phyloP scores from a whole-genome alignment of 2,329 filamentous ascomycete species.

The Hysterium pulicare region DNA sequence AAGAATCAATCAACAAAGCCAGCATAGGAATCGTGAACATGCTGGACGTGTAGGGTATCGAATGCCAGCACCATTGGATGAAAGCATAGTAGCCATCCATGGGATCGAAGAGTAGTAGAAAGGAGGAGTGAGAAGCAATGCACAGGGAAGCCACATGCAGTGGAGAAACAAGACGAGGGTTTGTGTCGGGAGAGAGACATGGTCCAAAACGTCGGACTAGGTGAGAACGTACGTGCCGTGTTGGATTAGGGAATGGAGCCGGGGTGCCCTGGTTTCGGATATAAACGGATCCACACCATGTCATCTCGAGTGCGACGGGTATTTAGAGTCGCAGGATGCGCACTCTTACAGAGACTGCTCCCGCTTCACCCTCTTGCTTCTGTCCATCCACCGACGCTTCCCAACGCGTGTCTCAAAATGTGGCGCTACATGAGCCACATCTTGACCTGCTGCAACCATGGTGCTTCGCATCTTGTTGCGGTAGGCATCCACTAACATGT shows the following conservation, averaged over 20 bases:
- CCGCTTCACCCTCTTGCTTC: constrained; percentile 42
- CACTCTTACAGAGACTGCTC: constrained; percentile 37
- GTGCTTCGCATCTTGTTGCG: constrained; percentile 84
- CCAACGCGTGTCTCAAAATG: constrained; percentile 88
- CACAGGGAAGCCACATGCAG: not conserved
- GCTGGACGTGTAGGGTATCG: not conserved
- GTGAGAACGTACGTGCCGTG: not conserved
- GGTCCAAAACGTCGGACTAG: not conserved
- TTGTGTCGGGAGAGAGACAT: not conserved
- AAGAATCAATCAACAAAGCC: not conserved
- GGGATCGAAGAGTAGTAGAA: not conserved
- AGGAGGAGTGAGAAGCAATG: not conserved
- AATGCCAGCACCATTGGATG: not conserved
- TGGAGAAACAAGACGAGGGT: not conserved
- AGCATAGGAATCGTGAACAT: not conserved
- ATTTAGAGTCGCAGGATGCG: constrained; percentile 18
- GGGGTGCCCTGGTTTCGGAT: constrained; percentile 2
- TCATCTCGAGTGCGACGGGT: constrained; percentile 17
- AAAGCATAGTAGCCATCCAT: not conserved
- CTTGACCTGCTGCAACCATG: constrained; percentile 74
- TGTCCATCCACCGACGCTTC: constrained; percentile 61
- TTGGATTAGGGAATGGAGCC: constrained; percentile 1
- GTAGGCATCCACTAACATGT: constrained; percentile 76
- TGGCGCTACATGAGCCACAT: constrained; percentile 68
- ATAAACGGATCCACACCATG: constrained; percentile 29